A percentile compares a stretch with the other conserved stretches of the same genome.
Evolutionary conservation across 257 asterid genomes (phyloP).

Genomic region (Handroanthus guayacan): DNA sequence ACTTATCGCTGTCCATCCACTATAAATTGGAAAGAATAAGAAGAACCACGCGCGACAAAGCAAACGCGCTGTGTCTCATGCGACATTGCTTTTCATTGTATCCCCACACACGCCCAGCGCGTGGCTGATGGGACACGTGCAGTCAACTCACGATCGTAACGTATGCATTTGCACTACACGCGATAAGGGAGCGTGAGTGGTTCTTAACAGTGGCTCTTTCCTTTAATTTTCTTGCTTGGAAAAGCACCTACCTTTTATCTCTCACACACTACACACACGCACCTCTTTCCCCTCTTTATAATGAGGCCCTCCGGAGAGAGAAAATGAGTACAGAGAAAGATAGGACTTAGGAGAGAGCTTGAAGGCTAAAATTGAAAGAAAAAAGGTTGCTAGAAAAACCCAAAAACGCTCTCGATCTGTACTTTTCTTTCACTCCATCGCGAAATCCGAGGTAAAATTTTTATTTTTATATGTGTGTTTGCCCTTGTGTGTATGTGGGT

Average conservation of each 20-base stretch:
- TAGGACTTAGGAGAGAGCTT: constrained; percentile 26
- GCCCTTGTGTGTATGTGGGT: background rate
- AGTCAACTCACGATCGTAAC: constrained; percentile 8
- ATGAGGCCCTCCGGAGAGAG: constrained; percentile 29
- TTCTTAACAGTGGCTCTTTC: background rate
- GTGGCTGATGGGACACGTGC: constrained; percentile 28
- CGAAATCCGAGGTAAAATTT: constrained; percentile 32
- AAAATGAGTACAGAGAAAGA: constrained; percentile 24
- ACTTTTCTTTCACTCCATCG: constrained; percentile 15
- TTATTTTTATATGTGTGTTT: background rate
- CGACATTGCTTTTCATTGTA: constrained; percentile 30
- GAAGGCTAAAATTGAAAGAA: constrained; percentile 26
- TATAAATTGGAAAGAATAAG: background rate
- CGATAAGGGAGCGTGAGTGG: constrained; percentile 25
- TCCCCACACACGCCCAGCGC: constrained; percentile 36
- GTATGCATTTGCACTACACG: constrained; percentile 4
- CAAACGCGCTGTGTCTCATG: background rate
- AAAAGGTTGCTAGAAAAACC: constrained; percentile 29
- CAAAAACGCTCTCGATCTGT: constrained; percentile 42
- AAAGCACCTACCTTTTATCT: constrained; percentile 37
- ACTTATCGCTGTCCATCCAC: constrained; percentile 18
- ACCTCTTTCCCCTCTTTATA: constrained; percentile 33
- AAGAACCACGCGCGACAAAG: constrained; percentile 39
- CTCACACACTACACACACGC: constrained; percentile 42
- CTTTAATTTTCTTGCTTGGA: constrained; percentile 20